phyloP scores from a whole-genome alignment of 1,284 basidiomycete genomes.

The Austroboletus novae-zelandiae region DNA sequence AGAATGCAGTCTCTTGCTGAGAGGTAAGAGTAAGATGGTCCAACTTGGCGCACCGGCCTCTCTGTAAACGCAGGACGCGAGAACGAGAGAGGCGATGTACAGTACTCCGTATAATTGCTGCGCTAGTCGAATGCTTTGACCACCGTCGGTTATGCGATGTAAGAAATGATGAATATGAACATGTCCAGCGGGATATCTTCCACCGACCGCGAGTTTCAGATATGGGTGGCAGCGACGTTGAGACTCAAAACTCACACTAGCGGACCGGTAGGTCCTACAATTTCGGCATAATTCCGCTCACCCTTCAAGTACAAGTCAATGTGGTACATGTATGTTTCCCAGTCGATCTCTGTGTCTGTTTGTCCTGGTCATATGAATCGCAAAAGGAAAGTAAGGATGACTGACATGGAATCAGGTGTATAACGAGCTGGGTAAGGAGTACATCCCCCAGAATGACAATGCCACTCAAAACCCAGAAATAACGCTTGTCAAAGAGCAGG shows the following conservation, averaged over 20 bases:
- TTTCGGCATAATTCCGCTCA: constrained; percentile 81
- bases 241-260: constrained; percentile 67
- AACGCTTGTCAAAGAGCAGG: constrained; percentile 51
- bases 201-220: not conserved
- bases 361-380: constrained; percentile 12
- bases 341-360: constrained; percentile 98
- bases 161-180: constrained; percentile 83
- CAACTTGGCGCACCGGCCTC: constrained; percentile 75
- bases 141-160: constrained; percentile 61
- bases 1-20: constrained; percentile 94
- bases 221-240: not conserved
- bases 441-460: constrained; percentile 73
- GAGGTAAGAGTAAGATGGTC: constrained; percentile 70
- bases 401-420: constrained; percentile 80
- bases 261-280: constrained; percentile 90
- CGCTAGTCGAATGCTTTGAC: constrained; percentile 61
- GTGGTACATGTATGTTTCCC: constrained; percentile 90
- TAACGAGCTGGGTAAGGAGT: constrained; percentile 72
- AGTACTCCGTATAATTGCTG: constrained; percentile 79
- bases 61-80: constrained; percentile 70
- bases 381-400: constrained; percentile 14
- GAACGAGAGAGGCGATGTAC: constrained; percentile 64
- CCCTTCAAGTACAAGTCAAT: constrained; percentile 78
- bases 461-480: constrained; percentile 64
- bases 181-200: constrained; percentile 93